Evolutionary conservation across 2,329 filamentous ascomycete genomes (phyloP).

Genomic region (Phoma sp.): DNA sequence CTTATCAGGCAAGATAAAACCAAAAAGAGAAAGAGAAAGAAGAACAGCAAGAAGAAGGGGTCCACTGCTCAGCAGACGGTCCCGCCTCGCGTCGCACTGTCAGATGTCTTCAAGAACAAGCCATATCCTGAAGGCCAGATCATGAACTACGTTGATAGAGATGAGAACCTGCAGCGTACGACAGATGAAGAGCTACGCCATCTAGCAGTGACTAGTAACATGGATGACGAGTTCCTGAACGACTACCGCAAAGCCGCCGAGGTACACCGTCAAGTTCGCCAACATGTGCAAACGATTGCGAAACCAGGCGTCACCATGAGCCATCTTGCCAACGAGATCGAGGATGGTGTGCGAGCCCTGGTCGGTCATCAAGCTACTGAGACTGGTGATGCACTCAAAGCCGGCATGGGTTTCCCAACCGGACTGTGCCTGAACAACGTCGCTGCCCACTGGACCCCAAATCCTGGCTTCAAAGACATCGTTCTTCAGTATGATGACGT

Average conservation of each 20-base stretch:
- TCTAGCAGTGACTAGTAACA: conserved; percentile 65
- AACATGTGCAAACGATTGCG: conserved; percentile 77
- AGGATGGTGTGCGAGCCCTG: conserved; percentile 76
- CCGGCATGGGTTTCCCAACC: conserved; percentile 84
- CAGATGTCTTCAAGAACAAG: conserved; percentile 71
- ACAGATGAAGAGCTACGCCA: conserved; percentile 83
- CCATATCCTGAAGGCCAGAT: conserved; percentile 78
- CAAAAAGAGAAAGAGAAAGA: conserved; percentile 70
- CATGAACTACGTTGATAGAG: conserved; percentile 66
- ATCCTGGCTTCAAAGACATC: conserved; percentile 81
- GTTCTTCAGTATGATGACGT: conserved; percentile 75
- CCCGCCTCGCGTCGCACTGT: conserved; percentile 74
- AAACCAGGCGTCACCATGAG: conserved; percentile 79
- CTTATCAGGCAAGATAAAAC: conserved; percentile 59
- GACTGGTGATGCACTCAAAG: conserved; percentile 77
- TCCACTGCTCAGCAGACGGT: conserved; percentile 65
- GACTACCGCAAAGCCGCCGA: conserved; percentile 88
- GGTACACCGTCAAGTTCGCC: conserved; percentile 81
- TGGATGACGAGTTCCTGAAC: conserved; percentile 75
- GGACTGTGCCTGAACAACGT: conserved; percentile 83
- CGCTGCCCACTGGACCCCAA: conserved; percentile 84
- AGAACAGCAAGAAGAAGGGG: conserved; percentile 68
- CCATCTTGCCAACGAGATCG: conserved; percentile 81
- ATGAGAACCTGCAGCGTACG: conserved; percentile 78
- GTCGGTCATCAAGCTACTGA: conserved; percentile 75